Percentiles rank a stretch among this genome's conserved stretches.
These are phyloP conservation scores for Casuarina equisetifolia DNA, from an alignment of 306 rosid species.

Conservation along the genomic window DNA sequence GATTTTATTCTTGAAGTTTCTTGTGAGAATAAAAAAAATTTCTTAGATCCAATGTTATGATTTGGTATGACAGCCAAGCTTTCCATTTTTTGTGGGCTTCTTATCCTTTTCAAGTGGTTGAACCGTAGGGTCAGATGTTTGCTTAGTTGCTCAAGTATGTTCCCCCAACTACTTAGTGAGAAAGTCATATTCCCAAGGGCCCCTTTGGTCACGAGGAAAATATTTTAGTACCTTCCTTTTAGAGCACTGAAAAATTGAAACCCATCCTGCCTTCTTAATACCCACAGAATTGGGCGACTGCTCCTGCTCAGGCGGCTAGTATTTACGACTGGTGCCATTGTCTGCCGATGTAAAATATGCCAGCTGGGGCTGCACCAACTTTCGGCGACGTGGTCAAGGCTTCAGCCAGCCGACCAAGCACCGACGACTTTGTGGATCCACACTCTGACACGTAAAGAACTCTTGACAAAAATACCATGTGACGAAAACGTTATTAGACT, in stretches of 20 bases:
- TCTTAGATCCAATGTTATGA: too few species aligned
- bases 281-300: too few species aligned
- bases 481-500: too few species aligned
- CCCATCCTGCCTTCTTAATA: too few species aligned
- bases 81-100: background rate
- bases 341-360: background rate
- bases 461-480: too few species aligned
- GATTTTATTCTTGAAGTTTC: too few species aligned
- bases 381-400: background rate
- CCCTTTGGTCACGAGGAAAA: background rate
- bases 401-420: too few species aligned
- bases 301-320: background rate
- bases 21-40: too few species aligned
- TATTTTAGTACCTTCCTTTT: background rate
- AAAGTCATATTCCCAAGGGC: background rate
- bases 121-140: background rate
- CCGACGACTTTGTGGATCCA: too few species aligned
- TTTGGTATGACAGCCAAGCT: background rate
- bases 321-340: background rate
- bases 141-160: background rate
- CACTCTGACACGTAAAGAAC: too few species aligned
- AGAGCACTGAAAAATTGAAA: background rate
- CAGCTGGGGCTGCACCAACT: background rate
- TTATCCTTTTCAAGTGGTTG: background rate
- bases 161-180: background rate